Base-by-base conservation (phyloP, 805 yeast species). In the Lipomyces sp. region DNA sequence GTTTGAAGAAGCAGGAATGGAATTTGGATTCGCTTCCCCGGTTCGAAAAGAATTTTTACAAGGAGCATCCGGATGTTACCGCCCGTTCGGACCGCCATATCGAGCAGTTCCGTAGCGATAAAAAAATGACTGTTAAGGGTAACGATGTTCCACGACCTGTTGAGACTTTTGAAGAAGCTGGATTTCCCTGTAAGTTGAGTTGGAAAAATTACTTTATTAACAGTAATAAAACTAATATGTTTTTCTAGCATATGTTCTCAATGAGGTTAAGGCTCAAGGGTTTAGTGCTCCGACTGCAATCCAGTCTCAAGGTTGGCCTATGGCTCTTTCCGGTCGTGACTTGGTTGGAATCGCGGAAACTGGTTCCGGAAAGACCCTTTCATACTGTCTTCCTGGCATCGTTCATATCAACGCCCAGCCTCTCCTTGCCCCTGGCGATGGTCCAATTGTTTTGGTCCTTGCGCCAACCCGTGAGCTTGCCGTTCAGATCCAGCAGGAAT, bases 261-360 rank as follows among this genome's bases (percentile, higher is more conserved):
- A 80, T 66, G 97, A 94, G 84, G 93, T 95, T 74, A 86, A 90
- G 80, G 87, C 87, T 67, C 92, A 90, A 81, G 98, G 98, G 69
- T 95, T 95, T 83, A 95, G 88, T 64, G 86, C 83, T 72, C 99
- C 99, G 75, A 95, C 99, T 64, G 92, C 92, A 72, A 95, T 95
- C 77, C 99, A 95, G 83, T 92, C 97, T 81, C 99, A 95, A 84
- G 99, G 99, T 83, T 95, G 99, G 99, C 99, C 99, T 71, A 95
- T 95, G 99, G 99, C 99, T 76, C 84, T 93, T 66, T 87, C 94
- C 75, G 99, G 99, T 84, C 91, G 98, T 83, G 98, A 95, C 79
- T 90, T 95, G 94, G 90, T 95, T 80, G 99, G 99, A 85, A 89
- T 95, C 79, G 98, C 99, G 65, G 90, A 97, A 73, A 95, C 99